These are phyloP conservation scores for Mitragyna speciosa DNA, from an alignment of 257 asterid species.

Conservation along the genomic window DNA sequence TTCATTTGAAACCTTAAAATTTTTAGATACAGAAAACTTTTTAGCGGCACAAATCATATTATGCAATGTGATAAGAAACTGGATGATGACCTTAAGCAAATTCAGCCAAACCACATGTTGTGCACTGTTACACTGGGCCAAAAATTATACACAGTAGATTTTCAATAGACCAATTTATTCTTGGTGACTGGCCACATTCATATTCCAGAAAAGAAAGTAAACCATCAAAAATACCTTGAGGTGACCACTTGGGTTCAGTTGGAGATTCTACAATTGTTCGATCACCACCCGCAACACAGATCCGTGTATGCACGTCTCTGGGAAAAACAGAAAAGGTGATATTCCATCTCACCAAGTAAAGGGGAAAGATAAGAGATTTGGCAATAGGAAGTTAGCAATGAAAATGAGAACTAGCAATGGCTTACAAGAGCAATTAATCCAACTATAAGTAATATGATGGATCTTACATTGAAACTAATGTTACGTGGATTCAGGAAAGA, in stretches of 20 bases:
- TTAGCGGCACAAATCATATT: background rate
- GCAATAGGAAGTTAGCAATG: background rate
- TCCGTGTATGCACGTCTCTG: constrained; percentile 60
- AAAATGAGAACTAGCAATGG: background rate
- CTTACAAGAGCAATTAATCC: background rate
- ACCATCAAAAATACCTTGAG: constrained; percentile 58
- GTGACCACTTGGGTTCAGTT: constrained; percentile 97
- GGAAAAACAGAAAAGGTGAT: constrained; percentile 10
- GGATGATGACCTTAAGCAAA: background rate
- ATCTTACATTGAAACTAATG: too few relatives aligned
- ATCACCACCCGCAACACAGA: constrained; percentile 95
- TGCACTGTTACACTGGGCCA: background rate
- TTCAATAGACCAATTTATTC: too few relatives aligned
- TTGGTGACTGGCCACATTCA: too few relatives aligned
- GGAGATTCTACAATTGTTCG: constrained; percentile 75
- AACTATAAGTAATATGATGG: background rate
- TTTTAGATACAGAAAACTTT: background rate
- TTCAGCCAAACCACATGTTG: background rate
- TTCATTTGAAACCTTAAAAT: background rate
- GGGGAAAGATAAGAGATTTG: background rate
- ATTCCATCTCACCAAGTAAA: background rate
- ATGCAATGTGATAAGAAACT: background rate
- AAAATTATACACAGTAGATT: background rate
- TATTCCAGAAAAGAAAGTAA: background rate
- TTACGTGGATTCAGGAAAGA: too few relatives aligned